Base-by-base conservation (phyloP, 306 rosid genomes). In the Delonix regia region DNA sequence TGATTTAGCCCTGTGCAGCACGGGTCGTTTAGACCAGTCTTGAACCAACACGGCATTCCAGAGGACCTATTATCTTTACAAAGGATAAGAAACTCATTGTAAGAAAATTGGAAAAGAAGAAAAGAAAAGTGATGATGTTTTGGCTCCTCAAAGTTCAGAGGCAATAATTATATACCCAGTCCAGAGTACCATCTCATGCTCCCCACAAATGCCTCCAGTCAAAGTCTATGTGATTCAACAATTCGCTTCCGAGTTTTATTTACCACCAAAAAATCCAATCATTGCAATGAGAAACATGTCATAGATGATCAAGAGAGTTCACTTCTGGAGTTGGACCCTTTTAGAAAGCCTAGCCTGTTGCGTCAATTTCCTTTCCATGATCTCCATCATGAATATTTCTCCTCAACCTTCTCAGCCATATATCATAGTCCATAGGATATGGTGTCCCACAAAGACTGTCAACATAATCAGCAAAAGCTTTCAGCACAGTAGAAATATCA, bases 361-460 rank as follows among this genome's bases (percentile, higher is more conserved):
- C 83, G 65, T 76, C 94, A 49, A 92, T 85, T 79, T 91, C 99
- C 90, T 90, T 95, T 69, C 99, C 97, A 59, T 81, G 77, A 80
- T 94, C 97, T 42, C 89, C 98, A 73, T 88, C 93, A 4, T 85
- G 84, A 56, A 94, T 85, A 77, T 85, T 92, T 85, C 90, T 88
- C 86, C 87, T 91, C 86, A 95, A 72, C 87, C 99, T 88, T 89
- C 93, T 91, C 69, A 95, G 77, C 99, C 99, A 95, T 65, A 95
- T 95, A 39, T 89, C 90, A 66, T 91, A 93, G 89, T 93, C 92
- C 88, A 95, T 89, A 19, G 93, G 97, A 79, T 95, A 95, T 21
- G 99, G 99, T 16, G 99, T 95, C 53, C 99, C 99, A 52, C 98
- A 95, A 7, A 95, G 92, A 86, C 99, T 95, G 81, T 93, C 99